Evolutionary conservation across 192 early-diverging fungal genomes (phyloP).

Genomic region (Spinellus fusiger): DNA sequence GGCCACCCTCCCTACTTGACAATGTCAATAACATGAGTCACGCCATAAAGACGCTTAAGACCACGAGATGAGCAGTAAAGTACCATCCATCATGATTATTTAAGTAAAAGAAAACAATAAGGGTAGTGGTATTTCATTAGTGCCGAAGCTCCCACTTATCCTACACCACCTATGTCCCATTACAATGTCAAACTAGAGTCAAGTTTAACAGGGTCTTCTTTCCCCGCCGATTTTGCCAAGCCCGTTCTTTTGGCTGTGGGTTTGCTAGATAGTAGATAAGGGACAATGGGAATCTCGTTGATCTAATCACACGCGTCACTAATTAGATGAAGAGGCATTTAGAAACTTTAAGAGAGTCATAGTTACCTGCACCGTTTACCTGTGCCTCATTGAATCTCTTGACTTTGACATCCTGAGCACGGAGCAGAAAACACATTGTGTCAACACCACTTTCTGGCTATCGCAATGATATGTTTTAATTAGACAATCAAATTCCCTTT

Average conservation of each 20-base stretch:
- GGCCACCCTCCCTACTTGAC: slow-evolving; percentile 72
- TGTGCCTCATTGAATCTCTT: slow-evolving; percentile 64
- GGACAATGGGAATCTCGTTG: slow-evolving; percentile 62
- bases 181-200: slow-evolving; percentile 71
- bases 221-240: slow-evolving; percentile 68
- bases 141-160: slow-evolving; percentile 54
- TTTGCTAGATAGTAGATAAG: slow-evolving; percentile 70
- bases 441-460: slow-evolving; percentile 69
- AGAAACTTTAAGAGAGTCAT: slow-evolving; percentile 73
- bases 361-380: slow-evolving; percentile 78
- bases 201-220: slow-evolving; percentile 76
- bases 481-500: slow-evolving; percentile 80
- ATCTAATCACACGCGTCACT: slow-evolving; percentile 70
- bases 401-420: slow-evolving; percentile 84
- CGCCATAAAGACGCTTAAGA: slow-evolving; percentile 8
- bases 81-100: slow-evolving; percentile 35
- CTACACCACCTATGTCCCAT: slow-evolving; percentile 67
- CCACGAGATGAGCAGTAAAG: slow-evolving; percentile 8
- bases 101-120: slow-evolving; percentile 63
- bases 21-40: slow-evolving; percentile 60
- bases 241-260: slow-evolving; percentile 66
- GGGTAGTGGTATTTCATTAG: slow-evolving; percentile 57
- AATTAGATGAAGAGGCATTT: slow-evolving; percentile 65
- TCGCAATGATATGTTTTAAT: slow-evolving; percentile 87
- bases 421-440: slow-evolving; percentile 83